Conservation (phyloP, 1,284 basidiomycete genomes). For the Trichosporon ovoides region DNA sequence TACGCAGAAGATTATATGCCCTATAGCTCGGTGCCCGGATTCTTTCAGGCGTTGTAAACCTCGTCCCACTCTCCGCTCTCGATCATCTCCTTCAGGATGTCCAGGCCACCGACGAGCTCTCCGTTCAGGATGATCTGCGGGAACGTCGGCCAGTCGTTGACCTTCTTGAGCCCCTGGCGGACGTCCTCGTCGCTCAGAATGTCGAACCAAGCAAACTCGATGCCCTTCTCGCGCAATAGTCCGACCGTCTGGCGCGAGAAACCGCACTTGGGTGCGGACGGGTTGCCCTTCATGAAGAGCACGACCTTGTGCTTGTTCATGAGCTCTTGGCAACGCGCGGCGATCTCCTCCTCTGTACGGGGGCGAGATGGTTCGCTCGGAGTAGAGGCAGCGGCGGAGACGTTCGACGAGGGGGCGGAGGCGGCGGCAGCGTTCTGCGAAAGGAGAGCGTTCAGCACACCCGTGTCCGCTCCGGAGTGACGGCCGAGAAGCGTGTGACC, state of each 20-base stretch:
- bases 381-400: conserved; percentile 31
- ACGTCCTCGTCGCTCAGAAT: conserved; percentile 67
- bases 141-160: conserved; percentile 52
- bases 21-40: not conserved
- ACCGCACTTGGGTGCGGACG: conserved; percentile 78
- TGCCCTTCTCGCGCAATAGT: conserved; percentile 58
- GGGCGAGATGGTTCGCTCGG: conserved; percentile 26
- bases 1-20: conserved; percentile 5
- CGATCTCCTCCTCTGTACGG: conserved; percentile 50
- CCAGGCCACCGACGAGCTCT: conserved; percentile 66
- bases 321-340: conserved; percentile 53
- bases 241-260: conserved; percentile 68
- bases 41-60: conserved; percentile 25
- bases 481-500: conserved; percentile 82
- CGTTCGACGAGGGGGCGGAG: conserved; percentile 46
- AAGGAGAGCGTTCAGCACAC: conserved; percentile 62
- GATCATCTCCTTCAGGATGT: conserved; percentile 63
- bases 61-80: conserved; percentile 49
- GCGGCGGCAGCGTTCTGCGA: conserved; percentile 53
- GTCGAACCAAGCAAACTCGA: conserved; percentile 67
- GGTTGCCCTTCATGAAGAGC: conserved; percentile 96
- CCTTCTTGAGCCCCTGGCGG: conserved; percentile 54
- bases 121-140: conserved; percentile 78
- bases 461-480: conserved; percentile 76
- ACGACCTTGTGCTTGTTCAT: conserved; percentile 62